These are phyloP conservation scores for Spatholobus suberectus DNA, from an alignment of 306 rosid species.

Conservation along the genomic window DNA sequence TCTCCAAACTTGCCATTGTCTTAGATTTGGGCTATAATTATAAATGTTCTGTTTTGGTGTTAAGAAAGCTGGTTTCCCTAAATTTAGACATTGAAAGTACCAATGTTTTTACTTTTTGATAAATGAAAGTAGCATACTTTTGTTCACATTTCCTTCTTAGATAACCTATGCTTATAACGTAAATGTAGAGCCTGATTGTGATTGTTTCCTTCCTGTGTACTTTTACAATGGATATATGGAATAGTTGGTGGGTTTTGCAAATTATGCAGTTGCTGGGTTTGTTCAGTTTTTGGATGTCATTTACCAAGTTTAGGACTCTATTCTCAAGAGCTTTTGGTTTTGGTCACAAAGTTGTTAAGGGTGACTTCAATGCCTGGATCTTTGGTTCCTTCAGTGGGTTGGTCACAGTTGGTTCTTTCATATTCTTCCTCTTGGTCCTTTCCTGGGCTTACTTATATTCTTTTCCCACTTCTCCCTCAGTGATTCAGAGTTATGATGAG, in stretches of 20 bases:
- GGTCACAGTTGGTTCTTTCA: conserved; percentile 60
- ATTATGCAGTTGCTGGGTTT: conserved; percentile 54
- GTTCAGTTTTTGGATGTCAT: conserved; percentile 52
- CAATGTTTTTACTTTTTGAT: not conserved
- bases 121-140: not conserved
- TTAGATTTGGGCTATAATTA: conserved; percentile 24
- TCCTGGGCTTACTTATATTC: conserved; percentile 57
- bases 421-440: conserved; percentile 56
- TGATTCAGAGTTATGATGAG: conserved; percentile 40
- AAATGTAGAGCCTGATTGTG: not conserved
- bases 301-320: conserved; percentile 53
- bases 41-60: conserved; percentile 32
- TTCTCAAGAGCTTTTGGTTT: conserved; percentile 46
- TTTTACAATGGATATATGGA: conserved; percentile 43
- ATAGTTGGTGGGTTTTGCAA: conserved; percentile 48
- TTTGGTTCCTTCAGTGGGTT: conserved; percentile 57
- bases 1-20: conserved; percentile 34
- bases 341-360: conserved; percentile 54
- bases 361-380: conserved; percentile 50
- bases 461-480: conserved; percentile 51
- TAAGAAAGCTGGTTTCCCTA: not conserved
- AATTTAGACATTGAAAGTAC: conserved; percentile 8
- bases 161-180: conserved; percentile 14
- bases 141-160: conserved; percentile 11
- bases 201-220: conserved; percentile 4